Base-by-base conservation (phyloP, 768 basidiomycete species). In the Boletellus emodensis region DNA sequence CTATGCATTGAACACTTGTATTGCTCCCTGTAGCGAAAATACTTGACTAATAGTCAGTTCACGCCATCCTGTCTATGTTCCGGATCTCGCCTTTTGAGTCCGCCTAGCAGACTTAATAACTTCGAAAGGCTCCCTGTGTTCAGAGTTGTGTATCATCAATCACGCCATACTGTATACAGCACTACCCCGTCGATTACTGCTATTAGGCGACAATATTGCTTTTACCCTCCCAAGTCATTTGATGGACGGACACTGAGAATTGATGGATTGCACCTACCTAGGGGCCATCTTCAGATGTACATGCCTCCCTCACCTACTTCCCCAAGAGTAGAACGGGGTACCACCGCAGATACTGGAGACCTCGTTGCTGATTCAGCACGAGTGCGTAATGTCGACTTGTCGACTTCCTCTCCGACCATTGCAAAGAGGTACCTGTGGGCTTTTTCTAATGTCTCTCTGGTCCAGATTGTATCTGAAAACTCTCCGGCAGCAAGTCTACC, bases 281-380 rank as follows among this genome's bases (percentile, higher is more conserved):
- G 11, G 13, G 5, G 17, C n/a, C 24, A 11, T 1, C 20, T 1
- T 68, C 52, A 79, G 51, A 80, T 77, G 52, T 80, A 80, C 77
- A 80, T 78, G 18, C 75, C 66, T 3, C 75, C 75, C 34, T 81
- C 80, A 6, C 77, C 77, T 32, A 76, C 55, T 36, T 72, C 69
- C 15, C 53, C 58, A 26, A 55, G 51, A 35, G 32, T 6, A 5
- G 44, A 28, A 26, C 57, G 62, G 33, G 53, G 58, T 33, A 42
- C 32, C 38, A 50, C 39, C 28, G 20, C 20, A 33, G 39, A 44
- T n/a, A 35, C 26, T 18, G 35, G 35, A 44, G 34, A 49, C 50
- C 15, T 48, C 38, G 10, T 52, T 44, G 22, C 40, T 6, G 37
- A 49, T 50, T 67, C 66, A 48, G 30, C 26, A 44, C 39, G 37